Evolutionary conservation across 345 rosid genomes (phyloP), one percentile per base, ranked within the genome.

Genomic region (Physaria fendleri): DNA sequence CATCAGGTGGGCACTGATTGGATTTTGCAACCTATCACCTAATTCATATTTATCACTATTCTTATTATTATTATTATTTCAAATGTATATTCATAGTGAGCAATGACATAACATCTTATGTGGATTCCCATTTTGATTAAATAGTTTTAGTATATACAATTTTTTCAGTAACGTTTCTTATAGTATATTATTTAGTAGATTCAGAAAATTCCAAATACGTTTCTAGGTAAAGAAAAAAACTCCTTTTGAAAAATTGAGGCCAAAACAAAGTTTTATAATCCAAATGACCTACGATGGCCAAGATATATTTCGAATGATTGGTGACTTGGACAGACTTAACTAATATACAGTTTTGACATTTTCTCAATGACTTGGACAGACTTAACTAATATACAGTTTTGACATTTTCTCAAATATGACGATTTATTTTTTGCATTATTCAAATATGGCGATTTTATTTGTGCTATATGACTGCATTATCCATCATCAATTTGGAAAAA

Each of bases 31-130:
- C 64, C 64, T 40, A 48, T 63, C 69, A 62, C 64, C 69, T 63
- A 62, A 62, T 62, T 63, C 37, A 29, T 62, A 62, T 56, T 56
- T 48, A 62, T 48, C 68, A 30, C 50, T 14, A 61, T n/a, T 17
- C 8, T 37, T 17, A 11, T 15, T 34, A 47, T 58, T 50, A 59
- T 45, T 53, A 61, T 29, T 55, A 11, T 28, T 61, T 69, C 34
- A 21, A 17, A 20, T 35, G 35, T 10, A 38, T 46, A 44, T 46
- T 44, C 62, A 47, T 54, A 54, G 73, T 70, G 69, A 62, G 46
- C 58, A 62, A 70, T 70, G 74, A 62, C 74, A 69, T 54, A 39
- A 56, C 74, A 62, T 39, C 64, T 70, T 45, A 69, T 56, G 64
- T 70, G 74, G 74, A 48, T 47, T 62, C 14, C 69, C 68, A 68